Evolutionary conservation across 1,139 yeast genomes (phyloP).

Genomic region (Magnusiomyces sp.): DNA sequence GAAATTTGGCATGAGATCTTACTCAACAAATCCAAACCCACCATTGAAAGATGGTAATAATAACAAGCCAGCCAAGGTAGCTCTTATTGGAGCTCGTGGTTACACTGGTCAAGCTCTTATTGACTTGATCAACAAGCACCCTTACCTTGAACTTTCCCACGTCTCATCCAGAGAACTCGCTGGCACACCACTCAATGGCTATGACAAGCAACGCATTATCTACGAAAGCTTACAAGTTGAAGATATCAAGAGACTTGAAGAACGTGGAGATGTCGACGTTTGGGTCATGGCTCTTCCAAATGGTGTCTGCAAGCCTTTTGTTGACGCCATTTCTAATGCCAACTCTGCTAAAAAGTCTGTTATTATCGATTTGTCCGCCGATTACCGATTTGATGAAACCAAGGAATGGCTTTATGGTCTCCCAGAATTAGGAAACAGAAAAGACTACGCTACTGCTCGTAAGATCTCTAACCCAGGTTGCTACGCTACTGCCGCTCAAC

Average conservation of each 20-base stretch:
- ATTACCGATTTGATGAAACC: slow-evolving; percentile 83
- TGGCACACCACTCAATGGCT: slow-evolving; percentile 81
- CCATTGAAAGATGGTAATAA: slow-evolving; percentile 58
- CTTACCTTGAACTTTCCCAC: slow-evolving; percentile 76
- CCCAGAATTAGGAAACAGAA: slow-evolving; percentile 63
- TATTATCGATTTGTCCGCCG: slow-evolving; percentile 90
- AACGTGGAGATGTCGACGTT: slow-evolving; percentile 70
- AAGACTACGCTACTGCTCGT: slow-evolving; percentile 58
- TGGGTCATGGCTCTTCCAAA: slow-evolving; percentile 99
- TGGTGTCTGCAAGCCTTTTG: slow-evolving; percentile 96
- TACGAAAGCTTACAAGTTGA: slow-evolving; percentile 84
- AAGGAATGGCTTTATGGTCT: slow-evolving; percentile 90
- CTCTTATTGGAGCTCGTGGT: slow-evolving; percentile 97
- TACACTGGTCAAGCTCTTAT: slow-evolving; percentile 93
- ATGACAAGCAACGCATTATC: slow-evolving; percentile 67
- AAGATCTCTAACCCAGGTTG: slow-evolving; percentile 97
- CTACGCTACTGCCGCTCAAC: slow-evolving; percentile 95
- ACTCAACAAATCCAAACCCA: slow-evolving; percentile 53
- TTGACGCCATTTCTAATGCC: slow-evolving; percentile 77
- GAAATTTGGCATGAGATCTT: slow-evolving; percentile 6
- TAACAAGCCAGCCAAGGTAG: slow-evolving; percentile 59
- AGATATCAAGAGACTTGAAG: slow-evolving; percentile 73
- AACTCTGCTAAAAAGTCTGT: slow-evolving; percentile 46
- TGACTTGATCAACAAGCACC: slow-evolving; percentile 77
- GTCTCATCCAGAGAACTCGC: slow-evolving; percentile 92